These are phyloP conservation scores for Fraxinus anomala DNA, from an alignment of 257 asterid species.

Conservation along the genomic window DNA sequence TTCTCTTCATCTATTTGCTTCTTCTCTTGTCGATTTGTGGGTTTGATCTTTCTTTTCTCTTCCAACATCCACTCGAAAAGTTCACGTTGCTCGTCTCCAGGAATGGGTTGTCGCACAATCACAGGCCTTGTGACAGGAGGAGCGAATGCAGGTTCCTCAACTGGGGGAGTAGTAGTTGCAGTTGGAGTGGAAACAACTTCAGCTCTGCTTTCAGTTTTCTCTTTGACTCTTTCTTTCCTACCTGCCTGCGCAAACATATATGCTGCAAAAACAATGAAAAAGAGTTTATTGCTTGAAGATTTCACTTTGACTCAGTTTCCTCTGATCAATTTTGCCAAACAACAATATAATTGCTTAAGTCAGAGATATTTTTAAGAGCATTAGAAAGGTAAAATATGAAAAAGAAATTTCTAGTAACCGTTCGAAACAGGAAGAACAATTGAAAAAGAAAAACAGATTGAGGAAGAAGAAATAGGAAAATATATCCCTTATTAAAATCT, in stretches of 20 bases:
- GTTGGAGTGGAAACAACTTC: conserved; percentile 42
- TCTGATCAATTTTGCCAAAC: neutral
- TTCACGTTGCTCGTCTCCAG: conserved; percentile 60
- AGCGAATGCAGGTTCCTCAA: conserved; percentile 37
- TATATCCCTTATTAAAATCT: neutral
- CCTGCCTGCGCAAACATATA: conserved; percentile 55
- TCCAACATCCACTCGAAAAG: conserved; percentile 71
- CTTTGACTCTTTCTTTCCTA: conserved; percentile 42
- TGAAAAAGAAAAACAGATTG: neutral
- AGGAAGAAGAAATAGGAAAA: neutral
- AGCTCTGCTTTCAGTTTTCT: conserved; percentile 31
- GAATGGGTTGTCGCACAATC: conserved; percentile 47
- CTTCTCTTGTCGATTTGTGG: conserved; percentile 54
- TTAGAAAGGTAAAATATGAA: neutral
- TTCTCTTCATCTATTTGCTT: conserved; percentile 58
- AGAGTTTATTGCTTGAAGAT: conserved; percentile 11
- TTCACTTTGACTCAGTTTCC: conserved; percentile 9
- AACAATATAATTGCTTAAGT: neutral
- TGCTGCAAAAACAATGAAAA: conserved; percentile 43
- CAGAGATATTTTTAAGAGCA: neutral
- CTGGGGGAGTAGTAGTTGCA: conserved; percentile 32
- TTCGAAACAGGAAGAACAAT: neutral
- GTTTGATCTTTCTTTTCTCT: conserved; percentile 66
- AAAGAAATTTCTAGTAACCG: neutral
- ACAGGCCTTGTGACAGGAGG: conserved; percentile 45